phyloP scores from a whole-genome alignment of 108 stramenopile genomes.

The Fistulifera solaris region DNA sequence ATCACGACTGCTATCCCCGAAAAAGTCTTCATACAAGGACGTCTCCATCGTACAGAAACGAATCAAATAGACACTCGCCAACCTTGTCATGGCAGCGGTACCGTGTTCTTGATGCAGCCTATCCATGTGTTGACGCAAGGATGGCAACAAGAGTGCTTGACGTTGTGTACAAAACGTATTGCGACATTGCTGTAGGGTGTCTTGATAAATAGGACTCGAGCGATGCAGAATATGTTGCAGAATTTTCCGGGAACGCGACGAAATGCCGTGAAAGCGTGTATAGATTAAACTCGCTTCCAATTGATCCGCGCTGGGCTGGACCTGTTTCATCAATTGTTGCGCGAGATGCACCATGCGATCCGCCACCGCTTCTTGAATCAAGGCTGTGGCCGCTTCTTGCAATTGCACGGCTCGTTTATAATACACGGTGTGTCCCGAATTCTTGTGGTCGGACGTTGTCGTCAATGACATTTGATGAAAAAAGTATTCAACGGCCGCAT shows the following conservation, averaged over 20 bases:
- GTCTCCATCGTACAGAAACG: conserved; percentile 81
- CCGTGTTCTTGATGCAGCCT: conserved; percentile 71
- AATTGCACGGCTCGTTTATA: conserved; percentile 66
- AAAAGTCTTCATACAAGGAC: conserved; percentile 75
- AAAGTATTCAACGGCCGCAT: conserved; percentile 75
- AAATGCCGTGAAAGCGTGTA: conserved; percentile 85
- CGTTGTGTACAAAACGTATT: conserved; percentile 66
- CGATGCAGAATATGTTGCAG: conserved; percentile 49
- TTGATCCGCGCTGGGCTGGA: conserved; percentile 63
- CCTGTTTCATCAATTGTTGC: conserved; percentile 42
- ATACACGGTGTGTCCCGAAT: conserved; percentile 67
- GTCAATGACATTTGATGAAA: conserved; percentile 31
- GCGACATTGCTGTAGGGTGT: conserved; percentile 60
- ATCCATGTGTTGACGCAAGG: conserved; percentile 79
- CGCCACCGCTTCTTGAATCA: conserved; percentile 72
- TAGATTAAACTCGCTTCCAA: conserved; percentile 79
- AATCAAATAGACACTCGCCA: conserved; percentile 82
- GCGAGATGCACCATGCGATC: conserved; percentile 70
- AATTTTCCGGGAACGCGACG: conserved; percentile 58
- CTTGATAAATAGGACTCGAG: conserved; percentile 46
- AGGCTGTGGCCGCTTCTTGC: conserved; percentile 72
- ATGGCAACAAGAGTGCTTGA: conserved; percentile 46
- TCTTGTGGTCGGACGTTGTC: background rate
- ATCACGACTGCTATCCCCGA: conserved; percentile 57
- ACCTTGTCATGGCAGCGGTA: conserved; percentile 76